These are phyloP conservation scores for Choanephora cucurbitarum DNA, from an alignment of 371 early-diverging fungal species.

Conservation along the genomic window DNA sequence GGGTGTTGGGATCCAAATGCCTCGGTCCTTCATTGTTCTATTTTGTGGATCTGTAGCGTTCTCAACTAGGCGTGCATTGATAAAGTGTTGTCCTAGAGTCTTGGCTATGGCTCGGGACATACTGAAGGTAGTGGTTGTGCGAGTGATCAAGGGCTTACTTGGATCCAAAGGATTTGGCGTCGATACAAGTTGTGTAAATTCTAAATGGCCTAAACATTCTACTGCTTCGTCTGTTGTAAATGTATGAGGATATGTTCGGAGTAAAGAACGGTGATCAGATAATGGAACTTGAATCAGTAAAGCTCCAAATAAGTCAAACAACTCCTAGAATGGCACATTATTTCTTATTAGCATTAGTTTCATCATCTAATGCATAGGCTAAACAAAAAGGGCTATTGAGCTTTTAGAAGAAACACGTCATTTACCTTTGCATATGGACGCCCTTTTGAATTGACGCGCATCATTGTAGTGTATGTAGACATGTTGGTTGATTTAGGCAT, in stretches of 20 bases:
- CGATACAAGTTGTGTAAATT: conserved; percentile 55
- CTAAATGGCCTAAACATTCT: conserved; percentile 44
- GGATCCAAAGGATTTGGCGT: conserved; percentile 56
- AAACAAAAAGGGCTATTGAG: no score
- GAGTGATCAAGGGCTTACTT: conserved; percentile 27
- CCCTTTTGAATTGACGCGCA: conserved; percentile 30
- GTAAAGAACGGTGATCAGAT: conserved; percentile 47
- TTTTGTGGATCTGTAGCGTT: conserved; percentile 51
- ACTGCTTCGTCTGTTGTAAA: conserved; percentile 64
- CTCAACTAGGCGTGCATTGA: conserved; percentile 59
- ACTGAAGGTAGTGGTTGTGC: conserved; percentile 56
- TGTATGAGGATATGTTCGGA: conserved; percentile 55
- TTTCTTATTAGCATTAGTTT: no score
- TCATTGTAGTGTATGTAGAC: conserved; percentile 27
- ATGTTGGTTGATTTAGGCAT: conserved; percentile 11
- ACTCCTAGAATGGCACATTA: conserved; percentile 25
- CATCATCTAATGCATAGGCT: no score
- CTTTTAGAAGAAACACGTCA: neutral
- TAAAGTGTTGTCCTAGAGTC: conserved; percentile 56
- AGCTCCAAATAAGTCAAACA: conserved; percentile 43
- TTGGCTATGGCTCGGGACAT: conserved; percentile 57
- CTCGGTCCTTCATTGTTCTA: conserved; percentile 52
- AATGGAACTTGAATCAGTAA: conserved; percentile 42
- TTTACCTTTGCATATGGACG: conserved; percentile 35
- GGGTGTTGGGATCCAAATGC: conserved; percentile 53